These are phyloP conservation scores for Yarrowia sp. DNA, from an alignment of 805 yeast genomes.

Conservation along the genomic window DNA sequence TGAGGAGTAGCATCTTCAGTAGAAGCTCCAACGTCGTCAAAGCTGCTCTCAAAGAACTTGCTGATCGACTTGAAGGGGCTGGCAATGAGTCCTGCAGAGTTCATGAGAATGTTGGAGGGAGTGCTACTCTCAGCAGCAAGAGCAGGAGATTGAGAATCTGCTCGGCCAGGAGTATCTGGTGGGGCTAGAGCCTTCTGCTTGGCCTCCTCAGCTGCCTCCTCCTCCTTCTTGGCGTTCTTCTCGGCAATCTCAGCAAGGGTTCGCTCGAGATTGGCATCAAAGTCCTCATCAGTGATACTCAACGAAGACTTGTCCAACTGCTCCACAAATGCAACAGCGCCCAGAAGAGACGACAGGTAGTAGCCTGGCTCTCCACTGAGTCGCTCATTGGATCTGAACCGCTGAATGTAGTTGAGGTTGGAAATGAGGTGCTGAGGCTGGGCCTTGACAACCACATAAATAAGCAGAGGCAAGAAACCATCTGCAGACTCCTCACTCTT, in stretches of 20 bases:
- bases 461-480: slow-evolving; percentile 83
- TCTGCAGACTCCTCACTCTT: slow-evolving; percentile 84
- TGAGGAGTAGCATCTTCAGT: not conserved
- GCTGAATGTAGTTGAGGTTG: slow-evolving; percentile 78
- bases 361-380: slow-evolving; percentile 86
- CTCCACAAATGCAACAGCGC: slow-evolving; percentile 78
- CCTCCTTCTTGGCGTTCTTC: slow-evolving; percentile 25
- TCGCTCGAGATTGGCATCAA: slow-evolving; percentile 45
- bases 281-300: slow-evolving; percentile 61
- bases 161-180: slow-evolving; percentile 16
- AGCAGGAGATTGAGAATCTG: slow-evolving; percentile 25
- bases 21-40: slow-evolving; percentile 34
- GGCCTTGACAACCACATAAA: slow-evolving; percentile 72
- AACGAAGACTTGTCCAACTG: slow-evolving; percentile 56
- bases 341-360: slow-evolving; percentile 84
- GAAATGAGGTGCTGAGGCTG: slow-evolving; percentile 65
- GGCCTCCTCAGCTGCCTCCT: slow-evolving; percentile 31
- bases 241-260: slow-evolving; percentile 48
- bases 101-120: slow-evolving; percentile 39
- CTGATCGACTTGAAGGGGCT: slow-evolving; percentile 47
- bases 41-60: slow-evolving; percentile 38
- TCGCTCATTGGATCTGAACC: slow-evolving; percentile 74
- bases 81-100: slow-evolving; percentile 51
- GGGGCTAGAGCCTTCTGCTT: slow-evolving; percentile 26
- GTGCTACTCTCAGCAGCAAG: slow-evolving; percentile 27